Conservation (phyloP, 2,329 filamentous ascomycete genomes). For the Colletotrichum karsti region DNA sequence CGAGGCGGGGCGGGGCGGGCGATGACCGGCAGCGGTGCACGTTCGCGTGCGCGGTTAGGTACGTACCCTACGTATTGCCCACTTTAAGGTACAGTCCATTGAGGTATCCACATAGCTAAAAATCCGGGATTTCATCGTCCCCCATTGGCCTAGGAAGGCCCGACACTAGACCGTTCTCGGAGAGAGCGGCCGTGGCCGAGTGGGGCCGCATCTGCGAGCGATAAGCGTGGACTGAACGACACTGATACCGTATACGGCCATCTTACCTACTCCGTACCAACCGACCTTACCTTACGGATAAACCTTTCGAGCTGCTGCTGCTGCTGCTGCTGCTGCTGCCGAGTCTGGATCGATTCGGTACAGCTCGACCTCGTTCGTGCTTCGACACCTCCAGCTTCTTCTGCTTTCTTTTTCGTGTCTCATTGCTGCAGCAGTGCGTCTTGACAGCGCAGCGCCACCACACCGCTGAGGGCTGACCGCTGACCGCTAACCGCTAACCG, state of each 20-base stretch:
- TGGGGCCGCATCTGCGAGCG: background rate
- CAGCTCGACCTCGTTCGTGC: background rate
- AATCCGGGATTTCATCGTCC: no score
- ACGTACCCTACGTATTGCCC: no score
- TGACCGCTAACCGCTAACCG: no score
- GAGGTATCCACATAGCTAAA: no score
- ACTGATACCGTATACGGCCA: no score
- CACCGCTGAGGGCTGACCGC: background rate
- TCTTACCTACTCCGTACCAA: no score
- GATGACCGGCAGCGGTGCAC: background rate
- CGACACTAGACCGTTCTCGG: conserved; percentile 10
- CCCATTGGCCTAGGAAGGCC: background rate
- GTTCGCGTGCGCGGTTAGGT: no score
- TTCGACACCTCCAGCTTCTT: background rate
- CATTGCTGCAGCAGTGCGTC: background rate
- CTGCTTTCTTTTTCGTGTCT: background rate
- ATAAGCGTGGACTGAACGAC: background rate
- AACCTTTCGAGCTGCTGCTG: no score
- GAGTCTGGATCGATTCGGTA: background rate
- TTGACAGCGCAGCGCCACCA: background rate
- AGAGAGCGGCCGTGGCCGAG: background rate
- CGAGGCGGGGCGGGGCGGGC: background rate
- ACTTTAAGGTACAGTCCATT: no score
- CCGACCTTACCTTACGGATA: no score
- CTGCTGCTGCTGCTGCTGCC: no score